phyloP scores from a whole-genome alignment of 1,139 yeast species.

The Pichia sp. region DNA sequence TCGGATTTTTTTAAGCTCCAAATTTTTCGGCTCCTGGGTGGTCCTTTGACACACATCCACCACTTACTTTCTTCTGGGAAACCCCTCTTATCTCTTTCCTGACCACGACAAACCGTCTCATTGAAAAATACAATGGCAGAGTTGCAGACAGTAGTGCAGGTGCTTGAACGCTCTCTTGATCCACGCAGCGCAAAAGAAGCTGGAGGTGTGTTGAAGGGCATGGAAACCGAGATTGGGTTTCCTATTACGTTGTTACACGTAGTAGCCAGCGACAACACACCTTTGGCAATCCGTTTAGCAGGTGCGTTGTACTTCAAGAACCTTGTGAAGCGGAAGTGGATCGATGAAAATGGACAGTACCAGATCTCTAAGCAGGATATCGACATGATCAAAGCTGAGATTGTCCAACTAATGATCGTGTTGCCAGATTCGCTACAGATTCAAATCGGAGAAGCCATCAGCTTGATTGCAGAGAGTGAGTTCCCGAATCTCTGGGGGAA shows the following conservation, averaged over 20 bases:
- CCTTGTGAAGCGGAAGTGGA: constrained; percentile 79
- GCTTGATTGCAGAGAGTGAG: constrained; percentile 91
- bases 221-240: constrained; percentile 70
- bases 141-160: constrained; percentile 37
- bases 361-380: constrained; percentile 60
- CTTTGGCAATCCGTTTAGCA: constrained; percentile 66
- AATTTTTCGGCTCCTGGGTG: not conserved
- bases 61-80: no score
- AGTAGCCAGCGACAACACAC: constrained; percentile 59
- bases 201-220: constrained; percentile 51
- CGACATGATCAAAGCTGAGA: constrained; percentile 63
- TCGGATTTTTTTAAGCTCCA: not conserved
- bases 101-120: no score
- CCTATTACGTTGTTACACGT: constrained; percentile 71
- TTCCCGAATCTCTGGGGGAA: constrained; percentile 88
- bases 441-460: constrained; percentile 91
- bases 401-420: constrained; percentile 76
- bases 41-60: no score
- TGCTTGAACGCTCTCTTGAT: constrained; percentile 47
- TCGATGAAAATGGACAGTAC: constrained; percentile 82
- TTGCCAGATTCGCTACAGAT: constrained; percentile 72
- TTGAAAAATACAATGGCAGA: constrained; percentile 25
- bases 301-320: constrained; percentile 91
- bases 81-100: not conserved
- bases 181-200: constrained; percentile 57